Base-by-base conservation (phyloP, 768 basidiomycete genomes). In the Mycena albidolilacea region DNA sequence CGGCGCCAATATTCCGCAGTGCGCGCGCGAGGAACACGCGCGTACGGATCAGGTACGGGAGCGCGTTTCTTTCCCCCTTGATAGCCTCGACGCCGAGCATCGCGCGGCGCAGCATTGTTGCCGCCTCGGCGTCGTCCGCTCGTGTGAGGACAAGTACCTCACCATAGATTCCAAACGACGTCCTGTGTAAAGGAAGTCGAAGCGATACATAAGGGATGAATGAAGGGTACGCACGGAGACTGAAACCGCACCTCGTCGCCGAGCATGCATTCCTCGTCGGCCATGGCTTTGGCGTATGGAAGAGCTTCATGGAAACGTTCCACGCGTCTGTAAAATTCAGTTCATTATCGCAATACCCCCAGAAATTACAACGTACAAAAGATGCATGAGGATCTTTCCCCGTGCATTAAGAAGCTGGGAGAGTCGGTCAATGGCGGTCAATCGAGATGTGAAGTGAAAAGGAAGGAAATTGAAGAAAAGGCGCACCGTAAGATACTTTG, bases 1-100 rank as follows among this genome's bases (percentile, higher is more conserved):
- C 70, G 1, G 15, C 64, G 2, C 73, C 72, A 17, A 77, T 55
- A 35, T 73, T 72, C 1, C 70, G 71, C 1, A 78, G 73, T 6
- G 70, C 65, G 43, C 65, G 70, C 1, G 65, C 54, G 21, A 71
- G 12, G 5, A 66, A 62, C 8, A 23, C 23, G 0, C 65, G 70
- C 8, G 59, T 62, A 12, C 21, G 15, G 35, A 71, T 46, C 12
- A 66, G 50, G 19, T 60, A 37, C 6, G 55, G 10, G 39, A 64
- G 6, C 2, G n/a, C 55, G 17, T 35, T 17, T 3, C 39, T 8
- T 0, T 39, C 21, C 48, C 48, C 21, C 19, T 55, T 66, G 7
- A 1, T 37, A 15, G 70, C 52, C 7, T 71, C 50, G 17, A 71
- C 7, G 21, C 70, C 70, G 12, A 61, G 58, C 70, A 71, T 30